Conservation (phyloP, 306 rosid species). For the Begonia fuchsioides region DNA sequence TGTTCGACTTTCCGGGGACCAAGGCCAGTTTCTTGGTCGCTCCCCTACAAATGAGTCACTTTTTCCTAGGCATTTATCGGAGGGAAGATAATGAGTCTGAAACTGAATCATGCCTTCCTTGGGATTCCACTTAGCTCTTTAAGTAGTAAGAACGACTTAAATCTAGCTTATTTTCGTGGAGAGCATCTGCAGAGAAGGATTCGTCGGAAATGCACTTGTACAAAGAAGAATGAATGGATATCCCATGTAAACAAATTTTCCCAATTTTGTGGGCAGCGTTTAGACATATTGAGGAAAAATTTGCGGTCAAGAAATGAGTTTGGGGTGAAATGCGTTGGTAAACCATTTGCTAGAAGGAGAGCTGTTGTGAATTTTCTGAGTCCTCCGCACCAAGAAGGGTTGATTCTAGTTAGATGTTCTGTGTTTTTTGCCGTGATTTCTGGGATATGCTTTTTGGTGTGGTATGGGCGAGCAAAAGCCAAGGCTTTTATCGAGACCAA, state of each 20-base stretch:
- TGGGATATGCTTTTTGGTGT: slow-evolving; percentile 57
- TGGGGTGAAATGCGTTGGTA: slow-evolving; percentile 46
- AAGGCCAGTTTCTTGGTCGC: slow-evolving; percentile 47
- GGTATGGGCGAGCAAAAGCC: slow-evolving; percentile 66
- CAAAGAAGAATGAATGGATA: slow-evolving; percentile 33
- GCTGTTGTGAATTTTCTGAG: slow-evolving; percentile 31
- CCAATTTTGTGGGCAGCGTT: slow-evolving; percentile 41
- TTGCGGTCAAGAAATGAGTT: slow-evolving; percentile 24
- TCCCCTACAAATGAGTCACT: slow-evolving; percentile 28
- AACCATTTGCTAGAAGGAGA: slow-evolving; percentile 34
- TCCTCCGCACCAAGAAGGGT: slow-evolving; percentile 55
- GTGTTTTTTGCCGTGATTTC: slow-evolving; percentile 48
- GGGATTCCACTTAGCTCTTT: slow-evolving; percentile 38
- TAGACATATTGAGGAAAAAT: slow-evolving; percentile 37
- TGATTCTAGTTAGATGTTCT: slow-evolving; percentile 61
- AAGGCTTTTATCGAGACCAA: slow-evolving; percentile 53
- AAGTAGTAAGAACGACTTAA: slow-evolving; percentile 17
- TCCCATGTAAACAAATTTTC: slow-evolving; percentile 42
- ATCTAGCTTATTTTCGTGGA: slow-evolving; percentile 20
- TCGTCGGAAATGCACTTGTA: slow-evolving; percentile 21
- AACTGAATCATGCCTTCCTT: slow-evolving; percentile 34
- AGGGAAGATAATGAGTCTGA: slow-evolving; percentile 42
- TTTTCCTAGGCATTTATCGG: slow-evolving; percentile 11
- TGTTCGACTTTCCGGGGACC: slow-evolving; percentile 28
- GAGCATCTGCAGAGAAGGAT: slow-evolving; percentile 18